phyloP scores from a whole-genome alignment of 495 filamentous ascomycete genomes.

The Penicillium herquei region DNA sequence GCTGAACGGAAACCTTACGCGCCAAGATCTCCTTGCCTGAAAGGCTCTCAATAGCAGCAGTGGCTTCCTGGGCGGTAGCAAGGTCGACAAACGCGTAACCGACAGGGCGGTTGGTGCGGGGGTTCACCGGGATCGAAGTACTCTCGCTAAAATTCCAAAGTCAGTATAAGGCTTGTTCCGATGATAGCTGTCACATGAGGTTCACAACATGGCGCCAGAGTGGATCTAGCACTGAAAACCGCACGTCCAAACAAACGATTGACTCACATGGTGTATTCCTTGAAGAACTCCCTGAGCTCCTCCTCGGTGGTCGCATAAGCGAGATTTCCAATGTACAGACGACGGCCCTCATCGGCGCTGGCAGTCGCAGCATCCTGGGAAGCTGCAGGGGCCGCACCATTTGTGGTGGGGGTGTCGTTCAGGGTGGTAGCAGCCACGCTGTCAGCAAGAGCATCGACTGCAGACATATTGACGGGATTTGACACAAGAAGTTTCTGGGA shows the following conservation, averaged over 20 bases:
- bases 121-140: slow-evolving; percentile 97
- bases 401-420: slow-evolving; percentile 64
- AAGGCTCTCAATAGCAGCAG: slow-evolving; percentile 88
- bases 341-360: slow-evolving; percentile 96
- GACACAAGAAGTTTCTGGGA: slow-evolving; percentile 31
- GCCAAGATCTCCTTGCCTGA: slow-evolving; percentile 96
- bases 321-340: slow-evolving; percentile 99
- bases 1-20: slow-evolving; percentile 97
- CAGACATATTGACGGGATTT: slow-evolving; percentile 56
- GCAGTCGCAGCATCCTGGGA: slow-evolving; percentile 82
- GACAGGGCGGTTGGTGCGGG: slow-evolving; percentile 95
- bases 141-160: slow-evolving; percentile 69
- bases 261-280: slow-evolving; percentile 95
- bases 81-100: slow-evolving; percentile 99
- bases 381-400: slow-evolving; percentile 74
- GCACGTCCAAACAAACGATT: not conserved
- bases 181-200: not conserved
- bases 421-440: slow-evolving; percentile 43
- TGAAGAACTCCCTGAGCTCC: slow-evolving; percentile 99
- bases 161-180: slow-evolving; percentile 7
- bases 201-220: not conserved
- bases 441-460: slow-evolving; percentile 53
- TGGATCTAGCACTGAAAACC: not conserved
- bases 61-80: slow-evolving; percentile 87
- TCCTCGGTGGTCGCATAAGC: slow-evolving; percentile 99